Evolutionary conservation across 345 rosid species (phyloP), one percentile per base, ranked within the genome.

Genomic region (Citropsis articulata): DNA sequence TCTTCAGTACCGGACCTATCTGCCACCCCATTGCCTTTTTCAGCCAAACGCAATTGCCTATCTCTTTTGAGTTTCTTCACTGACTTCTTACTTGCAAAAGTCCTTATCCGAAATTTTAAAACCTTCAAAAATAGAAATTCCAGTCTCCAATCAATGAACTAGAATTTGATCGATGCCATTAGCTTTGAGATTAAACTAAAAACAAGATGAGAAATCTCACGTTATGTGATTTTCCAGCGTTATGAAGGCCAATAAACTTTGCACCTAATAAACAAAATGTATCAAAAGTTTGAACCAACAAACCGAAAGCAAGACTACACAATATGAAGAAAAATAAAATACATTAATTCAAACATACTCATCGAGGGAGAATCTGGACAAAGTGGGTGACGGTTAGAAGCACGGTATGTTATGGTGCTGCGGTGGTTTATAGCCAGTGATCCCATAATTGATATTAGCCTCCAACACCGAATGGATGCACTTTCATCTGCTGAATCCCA

Each of bases 61-160:
- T 81, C 67, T 72, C 75, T 83, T 78, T 61, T 86, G 2, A 69
- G 80, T 81, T 86, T 91, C 83, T 88, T 89, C 74, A 71, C 71
- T 5, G 95, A 81, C 81, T 88, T 90, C 64, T 82, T 87, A 77
- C 85, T 85, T 1, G 90, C 88, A 76, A 82, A 84, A 12, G 73
- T 80, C 68, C 67, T 48, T 2, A 66, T 42, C 45, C 83, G 62
- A 42, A 85, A 77, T 80, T 80, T 85, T 40, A 62, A 66, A 36
- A 59, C 67, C 94, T 84, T 78, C 64, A 56, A 53, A 81, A 55
- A 66, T 12, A 42, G 35, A 74, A 40, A 38, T 9, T 65, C 14
- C 18, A 76, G 38, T n/a, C 66, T 12, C 2, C 36, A 24, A 56
- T 66, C 55, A 76, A 55, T 14, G 66, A 56, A 67, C 36, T 56